Base-by-base conservation (phyloP, 306 rosid genomes). In the Astragalus glycyphyllos region DNA sequence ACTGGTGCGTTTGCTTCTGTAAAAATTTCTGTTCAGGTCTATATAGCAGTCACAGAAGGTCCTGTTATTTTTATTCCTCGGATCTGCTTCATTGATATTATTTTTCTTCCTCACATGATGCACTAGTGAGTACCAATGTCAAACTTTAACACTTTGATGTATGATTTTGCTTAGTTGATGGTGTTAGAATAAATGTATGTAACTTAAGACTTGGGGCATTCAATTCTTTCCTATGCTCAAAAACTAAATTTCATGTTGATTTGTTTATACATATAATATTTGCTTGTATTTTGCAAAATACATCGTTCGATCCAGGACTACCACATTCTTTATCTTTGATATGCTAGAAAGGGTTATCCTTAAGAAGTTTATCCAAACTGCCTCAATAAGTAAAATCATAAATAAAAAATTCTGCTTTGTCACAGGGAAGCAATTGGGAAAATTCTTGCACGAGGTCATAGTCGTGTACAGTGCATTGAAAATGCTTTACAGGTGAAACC, bases 381-480 rank as follows among this genome's bases (percentile, higher is more conserved):
- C n/a, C n/a, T n/a, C n/a, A n/a, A n/a, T n/a, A 80, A 48, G 54
- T 42, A 20, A 50, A 50, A 53, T 53, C 71, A 60, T 41, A 72
- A 35, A 49, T n/a, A n/a, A 23, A 34, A 26, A 45, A 50, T 63
- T 56, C 17, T 73, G 17, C 73, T 74, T 68, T 53, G 20, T 65
- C 38, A 78, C 81, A 90, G 98, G 98, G 98, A 94, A 80, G 98
- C 96, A 49, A 89, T 94, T 78, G 98, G 98, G 58, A 90, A 86
- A 90, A 71, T 94, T 76, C 97, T 94, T 60, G 95, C 97, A 62
- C 85, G 97, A 37, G 98, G 98, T 51, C 98, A 94, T 77, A 94
- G 98, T 67, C 90, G 98, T 65, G 92, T 94, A 49, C 97, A 47
- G n/a, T n/a, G n/a, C n/a, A n/a, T n/a, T n/a, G n/a, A n/a, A n/a